Evolutionary conservation across 2,329 filamentous ascomycete species (phyloP), one percentile per base, ranked within the genome.

Genomic region (Neopestalotiopsis clavispora): DNA sequence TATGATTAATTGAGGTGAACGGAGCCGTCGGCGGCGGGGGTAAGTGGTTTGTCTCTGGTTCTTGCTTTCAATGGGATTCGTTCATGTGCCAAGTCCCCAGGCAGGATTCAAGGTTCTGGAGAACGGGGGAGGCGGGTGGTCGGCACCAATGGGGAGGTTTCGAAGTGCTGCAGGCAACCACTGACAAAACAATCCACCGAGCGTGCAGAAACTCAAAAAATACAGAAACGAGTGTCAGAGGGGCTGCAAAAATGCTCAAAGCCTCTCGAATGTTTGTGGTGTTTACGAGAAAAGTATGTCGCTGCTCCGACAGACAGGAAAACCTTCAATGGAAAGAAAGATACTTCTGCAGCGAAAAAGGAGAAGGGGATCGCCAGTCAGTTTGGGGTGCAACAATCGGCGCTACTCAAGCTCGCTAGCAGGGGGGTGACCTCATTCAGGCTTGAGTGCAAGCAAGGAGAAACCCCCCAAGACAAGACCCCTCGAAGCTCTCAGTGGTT

Each of bases 351-450:
- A 52, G 45, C 45, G 17, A 20, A 62, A 62, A 62, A 62, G 59
- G 59, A 62, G 59, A 62, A 62, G 59, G 34, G 59, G 59, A 62
- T 62, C 59, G 28, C 23, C 57, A 30, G 57, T 20, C 45, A 52
- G 20, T 20, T 52, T 52, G 45, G 45, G 45, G 45, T 52, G 17
- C 45, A 17, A 17, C 17, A 52, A 52, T 52, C 45, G 45, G 45
- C 45, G 45, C 45, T 52, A 52, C 45, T 20, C 14, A 6, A 20
- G 45, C 45, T 52, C 45, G 17, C 45, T 52, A 52, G 10, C 45
- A 7, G 20, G 45, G 45, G 45, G 14, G 45, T 17, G 14, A 17
- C 7, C 45, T 52, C 45, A n/a, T 20, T 52, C 34, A 38, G 34
- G n/a, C 45, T 10, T 52, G 17, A 52, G 17, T 52, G 34, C 14